Evolutionary conservation across 177 flowering plant genomes (phyloP), one percentile per base, ranked within the genome.

Genomic region (Vitis hybrid): DNA sequence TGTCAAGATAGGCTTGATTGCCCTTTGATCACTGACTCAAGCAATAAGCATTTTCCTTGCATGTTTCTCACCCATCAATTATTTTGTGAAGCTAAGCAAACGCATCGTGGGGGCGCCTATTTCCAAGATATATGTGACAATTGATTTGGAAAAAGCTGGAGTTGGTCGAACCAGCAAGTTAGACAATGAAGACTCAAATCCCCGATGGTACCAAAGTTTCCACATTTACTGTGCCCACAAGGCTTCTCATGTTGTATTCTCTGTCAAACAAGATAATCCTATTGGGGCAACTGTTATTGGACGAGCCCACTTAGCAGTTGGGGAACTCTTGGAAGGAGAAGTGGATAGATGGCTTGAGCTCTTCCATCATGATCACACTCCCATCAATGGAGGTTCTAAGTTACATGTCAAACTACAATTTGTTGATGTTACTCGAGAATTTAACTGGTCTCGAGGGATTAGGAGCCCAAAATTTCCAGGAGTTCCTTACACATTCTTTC

Each of bases 181-280:
- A 13, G 20, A 53, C 12, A 66, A 48, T 24, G 63, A 32, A 50
- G 64, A 41, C 12, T 56, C 30, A 1, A 70, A 55, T n/a, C 73
- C 78, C 27, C 52, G 32, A 7, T 75, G 74, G 78, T 15, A 50
- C 69, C 70, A 75, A 58, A 41, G 61, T 8, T 75, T 75, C 41
- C 62, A 54, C 54, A 53, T 75, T 9, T 66, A 70, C 57, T 75
- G 78, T 61, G 78, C 78, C 15, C 73, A 75, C 60, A 50, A 48
- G 15, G 79, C 58, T 13, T 67, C 74, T 20, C 6, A 67, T 55
- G 46, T 76, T 5, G 30, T 67, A 12, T 76, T 76, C 71, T 60
- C 72, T 6, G 49, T 76, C 54, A 76, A 76, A 58, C 64, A 71
- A 15, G 67, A 58, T n/a, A 71, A 76, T 35, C 75, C 72, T 11